Base-by-base conservation (phyloP, 1,139 yeast genomes). In the Blastobotrys elegans region DNA sequence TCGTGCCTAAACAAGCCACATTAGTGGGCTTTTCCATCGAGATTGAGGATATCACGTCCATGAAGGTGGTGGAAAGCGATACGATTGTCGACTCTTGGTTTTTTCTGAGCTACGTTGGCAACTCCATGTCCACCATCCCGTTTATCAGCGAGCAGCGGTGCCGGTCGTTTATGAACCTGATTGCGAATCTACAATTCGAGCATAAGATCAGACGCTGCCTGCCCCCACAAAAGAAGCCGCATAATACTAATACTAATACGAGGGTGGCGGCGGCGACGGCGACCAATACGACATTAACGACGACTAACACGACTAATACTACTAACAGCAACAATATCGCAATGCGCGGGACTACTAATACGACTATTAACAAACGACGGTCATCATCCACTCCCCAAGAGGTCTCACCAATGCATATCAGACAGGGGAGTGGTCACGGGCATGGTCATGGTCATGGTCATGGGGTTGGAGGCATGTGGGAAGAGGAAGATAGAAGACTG, bases 141-240 rank as follows among this genome's bases (percentile, higher is more conserved):
- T 63, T 63, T 47, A 54, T 61, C 21, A 53, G 60, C 13, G 51
- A 55, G 30, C 36, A 48, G 20, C 54, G 64, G 5, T 57, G 65
- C 20, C 52, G 56, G 18, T 56, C 63, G 16, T 63, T 62, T 40
- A 50, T 59, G 29, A 57, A 60, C 41, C 54, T 63, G 33, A 56
- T 63, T 37, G 53, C 63, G 26, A 63, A 63, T 44, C 54, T 63
- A 38, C 60, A 64, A 21, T 62, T 63, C 40, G 67, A 63, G 50
- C 65, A 62, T 43, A 57, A 55, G 53, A 62, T 63, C 31, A 56
- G 63, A 31, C 56, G 55, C 20, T 55, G 57, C 34, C 54, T 63
- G 29, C 64, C 67, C 4, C 67, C 67, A 40, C n/a, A 33, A 27
- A 34, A 34, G 18, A 13, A 34, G 38, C 18, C 38, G 18, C 16